Conservation (phyloP, 148 eudicot genomes). For the Chenopodium formosanum region DNA sequence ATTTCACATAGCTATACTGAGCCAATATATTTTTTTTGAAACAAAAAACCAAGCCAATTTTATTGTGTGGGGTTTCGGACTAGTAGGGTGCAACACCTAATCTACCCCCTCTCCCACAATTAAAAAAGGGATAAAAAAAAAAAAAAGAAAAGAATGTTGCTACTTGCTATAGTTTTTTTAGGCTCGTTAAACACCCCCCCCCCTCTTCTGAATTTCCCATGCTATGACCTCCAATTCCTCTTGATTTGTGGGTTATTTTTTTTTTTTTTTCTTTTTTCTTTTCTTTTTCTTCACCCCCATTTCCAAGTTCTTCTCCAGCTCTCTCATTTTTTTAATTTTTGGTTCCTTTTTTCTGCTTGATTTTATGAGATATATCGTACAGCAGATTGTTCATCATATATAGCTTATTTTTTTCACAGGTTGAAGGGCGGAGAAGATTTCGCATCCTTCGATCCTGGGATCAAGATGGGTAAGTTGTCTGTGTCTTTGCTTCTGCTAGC, state of each 20-base stretch:
- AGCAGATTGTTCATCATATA: not conserved
- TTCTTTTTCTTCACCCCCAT: no score
- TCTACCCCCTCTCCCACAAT: no score
- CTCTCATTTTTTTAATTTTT: not conserved
- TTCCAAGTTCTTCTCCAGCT: not conserved
- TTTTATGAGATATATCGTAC: not conserved
- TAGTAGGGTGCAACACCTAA: no score
- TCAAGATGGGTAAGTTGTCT: constrained; percentile 87
- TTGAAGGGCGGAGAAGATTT: constrained; percentile 94
- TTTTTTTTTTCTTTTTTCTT: no score
- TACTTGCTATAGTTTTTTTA: no score
- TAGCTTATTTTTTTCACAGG: constrained; percentile 39
- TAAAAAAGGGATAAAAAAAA: no score
- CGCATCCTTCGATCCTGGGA: constrained; percentile 79
- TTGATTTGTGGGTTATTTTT: not conserved
- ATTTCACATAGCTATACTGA: not conserved
- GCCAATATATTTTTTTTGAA: no score
- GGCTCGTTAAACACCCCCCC: not conserved
- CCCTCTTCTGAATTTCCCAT: not conserved
- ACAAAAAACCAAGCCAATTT: no score
- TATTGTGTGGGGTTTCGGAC: no score
- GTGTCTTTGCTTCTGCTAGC: constrained; percentile 10
- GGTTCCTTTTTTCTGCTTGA: not conserved
- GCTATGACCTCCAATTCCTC: not conserved
- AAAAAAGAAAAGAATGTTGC: no score